Evolutionary conservation across 805 yeast genomes (phyloP), one percentile per base, ranked within the genome.

Genomic region (Candida ovalis): DNA sequence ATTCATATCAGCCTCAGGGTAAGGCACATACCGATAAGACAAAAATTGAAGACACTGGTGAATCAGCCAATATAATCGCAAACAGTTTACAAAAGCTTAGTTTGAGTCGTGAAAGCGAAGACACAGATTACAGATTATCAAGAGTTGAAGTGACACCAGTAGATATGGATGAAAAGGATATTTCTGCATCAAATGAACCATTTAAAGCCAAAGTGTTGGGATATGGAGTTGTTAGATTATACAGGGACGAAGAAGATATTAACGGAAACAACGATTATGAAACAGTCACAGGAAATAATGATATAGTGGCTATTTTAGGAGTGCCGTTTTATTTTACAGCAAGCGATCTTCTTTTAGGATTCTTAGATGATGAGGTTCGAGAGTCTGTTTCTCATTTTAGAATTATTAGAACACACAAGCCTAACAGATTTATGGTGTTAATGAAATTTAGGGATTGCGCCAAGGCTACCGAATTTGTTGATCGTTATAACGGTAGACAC

Each of bases 301-400:
- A 89, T 1, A 84, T 86, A 68, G 79, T 88, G 3, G 82, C 92
- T 1, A 86, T 89, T 18, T 65, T 89, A n/a, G 90, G 95, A 0
- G 83, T 90, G 0, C 97, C 97, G 0, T 81, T 86, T 10, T 91
- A 90, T 62, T 84, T 90, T 64, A 83, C 96, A 0, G 87, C 92
- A 0, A 84, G 89, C 22, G 97, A 90, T 58, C 62, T 91, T 22
- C 64, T 90, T 3, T 46, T 64, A 19, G 95, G 92, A 4, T 90
- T 84, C 61, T 77, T 91, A 10, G 95, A 95, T 22, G 83, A 83
- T 42, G 68, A 73, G 1, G 73, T 77, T 25, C 66, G 78, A 52
- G 72, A 74, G 10, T 64, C 70, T 23, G 77, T 88, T 1, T 75
- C 90, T 0, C 94, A 89, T 67, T 76, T 89, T 50, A 72, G 97